Conservation (phyloP, 441 rosid species). For the Kokia cookei region DNA sequence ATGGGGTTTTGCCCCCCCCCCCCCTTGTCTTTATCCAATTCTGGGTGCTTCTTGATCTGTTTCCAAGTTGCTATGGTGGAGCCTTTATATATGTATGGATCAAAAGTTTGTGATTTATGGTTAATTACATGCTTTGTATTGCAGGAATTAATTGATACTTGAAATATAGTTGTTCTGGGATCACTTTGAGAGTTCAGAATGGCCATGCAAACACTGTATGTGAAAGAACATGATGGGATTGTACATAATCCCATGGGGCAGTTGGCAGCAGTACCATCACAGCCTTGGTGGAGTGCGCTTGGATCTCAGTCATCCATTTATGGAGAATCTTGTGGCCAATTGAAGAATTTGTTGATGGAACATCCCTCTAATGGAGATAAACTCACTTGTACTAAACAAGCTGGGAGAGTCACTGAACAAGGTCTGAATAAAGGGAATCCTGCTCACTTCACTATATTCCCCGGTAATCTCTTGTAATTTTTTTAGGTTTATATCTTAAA, state of each 20-base stretch:
- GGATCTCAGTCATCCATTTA: conserved; percentile 46
- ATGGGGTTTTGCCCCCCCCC: conserved; percentile 1
- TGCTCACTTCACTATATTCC: conserved; percentile 49
- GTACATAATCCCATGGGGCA: conserved; percentile 39
- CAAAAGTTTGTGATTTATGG: conserved; percentile 11
- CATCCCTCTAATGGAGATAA: conserved; percentile 24
- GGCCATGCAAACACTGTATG: conserved; percentile 70
- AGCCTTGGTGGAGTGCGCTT: conserved; percentile 61
- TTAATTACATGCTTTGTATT: conserved; percentile 17
- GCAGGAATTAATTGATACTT: conserved; percentile 30
- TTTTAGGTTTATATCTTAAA: not conserved
- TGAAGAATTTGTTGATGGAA: conserved; percentile 31
- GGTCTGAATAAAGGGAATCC: conserved; percentile 30
- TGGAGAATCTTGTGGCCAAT: conserved; percentile 39
- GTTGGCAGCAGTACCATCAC: conserved; percentile 38
- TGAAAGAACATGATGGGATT: conserved; percentile 60
- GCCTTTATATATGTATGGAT: no score
- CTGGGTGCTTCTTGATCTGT: conserved; percentile 11
- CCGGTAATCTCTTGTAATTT: conserved; percentile 36
- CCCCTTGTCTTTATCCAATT: not conserved
- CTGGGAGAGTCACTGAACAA: conserved; percentile 23
- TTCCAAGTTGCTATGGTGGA: conserved; percentile 18
- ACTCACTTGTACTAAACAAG: conserved; percentile 25
- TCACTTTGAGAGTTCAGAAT: conserved; percentile 27
- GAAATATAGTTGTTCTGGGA: conserved; percentile 1